A percentile compares a stretch with the other conserved stretches of the same genome.
Evolutionary conservation across 768 basidiomycete species (phyloP).

Genomic region (Glaciozyma martinii): DNA sequence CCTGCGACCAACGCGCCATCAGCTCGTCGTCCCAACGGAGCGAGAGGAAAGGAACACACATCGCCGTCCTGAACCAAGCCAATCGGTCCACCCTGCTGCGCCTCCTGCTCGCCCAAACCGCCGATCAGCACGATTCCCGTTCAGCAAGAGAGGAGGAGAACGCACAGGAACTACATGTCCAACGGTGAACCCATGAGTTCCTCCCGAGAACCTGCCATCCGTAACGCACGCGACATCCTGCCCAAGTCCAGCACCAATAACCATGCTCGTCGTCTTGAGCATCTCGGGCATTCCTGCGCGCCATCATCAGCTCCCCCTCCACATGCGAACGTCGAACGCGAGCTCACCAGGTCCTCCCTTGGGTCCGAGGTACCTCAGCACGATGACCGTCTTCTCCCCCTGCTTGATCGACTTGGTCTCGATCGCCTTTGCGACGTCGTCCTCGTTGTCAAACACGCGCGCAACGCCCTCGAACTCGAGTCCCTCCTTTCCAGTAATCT

Average conservation of each 20-base stretch:
- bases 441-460: constrained; percentile 83
- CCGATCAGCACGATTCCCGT: constrained; percentile 49
- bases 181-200: constrained; percentile 58
- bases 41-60: constrained; percentile 21
- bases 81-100: constrained; percentile 37
- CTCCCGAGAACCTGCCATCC: constrained; percentile 71
- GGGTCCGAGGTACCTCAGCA: constrained; percentile 90
- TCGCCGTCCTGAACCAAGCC: constrained; percentile 38
- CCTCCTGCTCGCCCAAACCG: constrained; percentile 25
- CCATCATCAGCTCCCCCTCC: not conserved
- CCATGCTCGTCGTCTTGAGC: constrained; percentile 83
- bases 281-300: constrained; percentile 94
- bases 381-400: constrained; percentile 88
- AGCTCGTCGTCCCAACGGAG: not conserved
- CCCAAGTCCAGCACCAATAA: constrained; percentile 97
- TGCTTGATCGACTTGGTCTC: constrained; percentile 79
- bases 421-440: constrained; percentile 75
- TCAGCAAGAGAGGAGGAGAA: constrained; percentile 59
- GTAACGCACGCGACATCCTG: constrained; percentile 93
- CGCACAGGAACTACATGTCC: constrained; percentile 96
- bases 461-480: constrained; percentile 82
- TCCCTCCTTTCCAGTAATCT: constrained; percentile 94
- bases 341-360: constrained; percentile 84
- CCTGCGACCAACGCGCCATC: not conserved
- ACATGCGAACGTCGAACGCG: not conserved